phyloP scores from a whole-genome alignment of 371 early-diverging fungal species.

The Dichotomocladium elegans region DNA sequence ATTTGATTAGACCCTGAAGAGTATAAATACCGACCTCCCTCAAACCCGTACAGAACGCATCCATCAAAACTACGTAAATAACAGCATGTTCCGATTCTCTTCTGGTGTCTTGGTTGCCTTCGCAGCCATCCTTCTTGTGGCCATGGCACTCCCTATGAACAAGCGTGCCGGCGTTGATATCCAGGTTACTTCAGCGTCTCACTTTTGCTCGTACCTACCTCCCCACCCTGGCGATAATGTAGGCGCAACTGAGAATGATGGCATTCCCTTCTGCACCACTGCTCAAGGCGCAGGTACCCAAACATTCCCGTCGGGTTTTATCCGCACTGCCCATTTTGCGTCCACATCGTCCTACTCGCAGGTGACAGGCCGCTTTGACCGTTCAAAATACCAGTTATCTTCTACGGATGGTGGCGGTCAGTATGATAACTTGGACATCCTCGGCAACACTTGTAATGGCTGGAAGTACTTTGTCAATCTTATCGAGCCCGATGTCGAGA shows the following conservation, averaged over 20 bases:
- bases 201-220: slow-evolving; percentile 44
- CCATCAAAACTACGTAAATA: no score
- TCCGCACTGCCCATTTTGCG: slow-evolving; percentile 33
- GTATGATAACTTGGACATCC: slow-evolving; percentile 36
- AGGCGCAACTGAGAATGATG: slow-evolving; percentile 33
- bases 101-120: no score
- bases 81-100: no score
- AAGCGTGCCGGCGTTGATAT: slow-evolving; percentile 16
- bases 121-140: not conserved
- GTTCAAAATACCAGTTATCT: slow-evolving; percentile 28
- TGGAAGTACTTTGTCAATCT: no score
- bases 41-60: no score
- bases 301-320: slow-evolving; percentile 42
- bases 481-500: no score
- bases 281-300: slow-evolving; percentile 18
- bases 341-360: slow-evolving; percentile 35
- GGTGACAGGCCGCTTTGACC: slow-evolving; percentile 47
- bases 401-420: slow-evolving; percentile 50
- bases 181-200: slow-evolving; percentile 17
- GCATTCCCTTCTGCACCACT: slow-evolving; percentile 24
- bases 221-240: slow-evolving; percentile 32
- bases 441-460: no score
- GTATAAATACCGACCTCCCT: no score
- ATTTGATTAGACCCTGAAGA: no score
- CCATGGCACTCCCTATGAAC: not conserved